phyloP scores from a whole-genome alignment of 2,329 filamentous ascomycete species.

The Aureobasidium uvarum region DNA sequence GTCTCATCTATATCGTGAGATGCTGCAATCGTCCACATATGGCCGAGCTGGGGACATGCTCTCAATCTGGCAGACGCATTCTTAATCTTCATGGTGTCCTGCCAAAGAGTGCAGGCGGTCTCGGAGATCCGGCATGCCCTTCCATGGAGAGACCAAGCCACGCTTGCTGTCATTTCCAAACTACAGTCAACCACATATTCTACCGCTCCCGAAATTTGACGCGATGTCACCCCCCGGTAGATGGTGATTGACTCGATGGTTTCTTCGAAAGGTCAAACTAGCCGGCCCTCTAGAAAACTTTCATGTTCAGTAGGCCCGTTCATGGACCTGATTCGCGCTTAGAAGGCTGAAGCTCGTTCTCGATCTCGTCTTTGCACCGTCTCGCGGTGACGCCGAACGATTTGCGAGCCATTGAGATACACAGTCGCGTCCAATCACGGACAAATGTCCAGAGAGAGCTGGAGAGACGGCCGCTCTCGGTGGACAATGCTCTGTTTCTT shows the following conservation, averaged over 20 bases:
- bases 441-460: background rate
- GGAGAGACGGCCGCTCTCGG: background rate
- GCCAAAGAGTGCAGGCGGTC: background rate
- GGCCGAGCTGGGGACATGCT: background rate
- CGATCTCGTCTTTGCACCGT: background rate
- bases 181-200: background rate
- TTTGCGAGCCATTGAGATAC: background rate
- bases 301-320: conserved; percentile 3
- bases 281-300: too few species aligned
- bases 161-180: conserved; percentile 8
- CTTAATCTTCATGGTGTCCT: background rate
- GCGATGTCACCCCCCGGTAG: background rate
- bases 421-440: background rate
- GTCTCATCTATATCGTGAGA: conserved; percentile 22
- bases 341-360: background rate
- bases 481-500: background rate
- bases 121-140: background rate
- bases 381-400: background rate
- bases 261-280: background rate
- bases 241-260: background rate
- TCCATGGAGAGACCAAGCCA: background rate
- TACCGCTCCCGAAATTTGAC: conserved; percentile 12
- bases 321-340: background rate
- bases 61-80: background rate
- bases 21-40: background rate